phyloP scores from a whole-genome alignment of 495 filamentous ascomycete genomes.

The Staphylotrichum longicolle region DNA sequence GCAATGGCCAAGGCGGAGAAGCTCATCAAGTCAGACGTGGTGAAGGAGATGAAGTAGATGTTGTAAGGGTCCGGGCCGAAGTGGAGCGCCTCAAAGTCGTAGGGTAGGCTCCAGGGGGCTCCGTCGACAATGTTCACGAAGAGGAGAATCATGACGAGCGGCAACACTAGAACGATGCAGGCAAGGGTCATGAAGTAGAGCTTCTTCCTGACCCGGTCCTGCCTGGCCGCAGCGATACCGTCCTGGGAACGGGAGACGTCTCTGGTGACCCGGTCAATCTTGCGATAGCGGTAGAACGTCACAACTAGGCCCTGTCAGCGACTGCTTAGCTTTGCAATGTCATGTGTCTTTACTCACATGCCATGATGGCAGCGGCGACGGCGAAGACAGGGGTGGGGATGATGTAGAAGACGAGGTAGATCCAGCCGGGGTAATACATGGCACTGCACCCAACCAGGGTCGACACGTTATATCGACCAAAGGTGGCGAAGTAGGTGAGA shows the following conservation, averaged over 20 bases:
- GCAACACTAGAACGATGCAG: constrained; percentile 65
- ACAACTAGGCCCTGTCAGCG: constrained; percentile 47
- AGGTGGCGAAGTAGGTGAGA: constrained; percentile 67
- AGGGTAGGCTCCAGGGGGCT: constrained; percentile 53
- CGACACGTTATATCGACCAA: constrained; percentile 68
- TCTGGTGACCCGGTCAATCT: constrained; percentile 62
- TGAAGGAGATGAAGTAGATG: constrained; percentile 61
- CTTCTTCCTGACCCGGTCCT: constrained; percentile 65
- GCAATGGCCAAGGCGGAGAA: constrained; percentile 57
- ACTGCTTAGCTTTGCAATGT: constrained; percentile 20
- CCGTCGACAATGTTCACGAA: constrained; percentile 51
- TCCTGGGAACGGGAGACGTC: constrained; percentile 56
- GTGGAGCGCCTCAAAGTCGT: constrained; percentile 39
- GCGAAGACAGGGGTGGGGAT: constrained; percentile 67
- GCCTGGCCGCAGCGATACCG: constrained; percentile 39
- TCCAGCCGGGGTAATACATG: constrained; percentile 66
- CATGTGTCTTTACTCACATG: constrained; percentile 55
- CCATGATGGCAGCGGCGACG: constrained; percentile 62
- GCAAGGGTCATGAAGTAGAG: constrained; percentile 71
- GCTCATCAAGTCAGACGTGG: constrained; percentile 52
- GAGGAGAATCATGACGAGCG: constrained; percentile 61
- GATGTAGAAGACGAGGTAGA: constrained; percentile 61
- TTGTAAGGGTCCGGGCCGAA: constrained; percentile 34
- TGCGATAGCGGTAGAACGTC: constrained; percentile 63
- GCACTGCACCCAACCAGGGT: constrained; percentile 71